Evolutionary conservation across 2,329 filamentous ascomycete genomes (phyloP), one percentile per base, ranked within the genome.

Genomic region (Myriosclerotinia duriaeana): DNA sequence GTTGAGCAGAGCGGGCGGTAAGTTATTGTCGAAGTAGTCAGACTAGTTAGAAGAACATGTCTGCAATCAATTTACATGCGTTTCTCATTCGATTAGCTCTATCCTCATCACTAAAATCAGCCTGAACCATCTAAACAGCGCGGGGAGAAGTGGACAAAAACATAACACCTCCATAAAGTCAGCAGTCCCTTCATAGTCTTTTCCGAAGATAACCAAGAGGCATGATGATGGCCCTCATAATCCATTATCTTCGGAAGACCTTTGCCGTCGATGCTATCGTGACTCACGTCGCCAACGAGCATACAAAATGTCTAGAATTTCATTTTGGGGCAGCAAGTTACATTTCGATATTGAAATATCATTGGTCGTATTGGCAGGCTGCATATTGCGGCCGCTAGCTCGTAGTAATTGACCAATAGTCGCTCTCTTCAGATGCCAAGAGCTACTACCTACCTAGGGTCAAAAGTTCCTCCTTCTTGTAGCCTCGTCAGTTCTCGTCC

Each of bases 321-420:
- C 46, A 6, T 34, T 46, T 60, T 60, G 30, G 30, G 44, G 48
- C 44, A 60, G 42, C 56, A 22, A 60, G 42, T 50, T 60, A 30
- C 56, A 60, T 60, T 26, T 38, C 8, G 44, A 26, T 5, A 2
- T 6, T 60, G 20, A 22, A 22, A 50, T 22, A 6, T 26, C 11
- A 60, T 60, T 60, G 44, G 58, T 50, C n/a, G 8, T 50, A 44
- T 61, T 44, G 50, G 58, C 58, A 61, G 1, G 58, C 14, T 61
- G 58, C 58, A 61, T 26, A 12, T 26, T 14, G 34, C 20, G 9
- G 14, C 30, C 44, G 34, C 44, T 40, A 61, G 8, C 8, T 11
- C 4, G 2, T 2, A 6, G 0, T 12, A 6, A 17, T 50, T 15
- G 26, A 12, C 58, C 58, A 61, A 60, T 60, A 1, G 2, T 14